phyloP scores from a whole-genome alignment of 1,139 yeast species.

The Kodamaea suecica region DNA sequence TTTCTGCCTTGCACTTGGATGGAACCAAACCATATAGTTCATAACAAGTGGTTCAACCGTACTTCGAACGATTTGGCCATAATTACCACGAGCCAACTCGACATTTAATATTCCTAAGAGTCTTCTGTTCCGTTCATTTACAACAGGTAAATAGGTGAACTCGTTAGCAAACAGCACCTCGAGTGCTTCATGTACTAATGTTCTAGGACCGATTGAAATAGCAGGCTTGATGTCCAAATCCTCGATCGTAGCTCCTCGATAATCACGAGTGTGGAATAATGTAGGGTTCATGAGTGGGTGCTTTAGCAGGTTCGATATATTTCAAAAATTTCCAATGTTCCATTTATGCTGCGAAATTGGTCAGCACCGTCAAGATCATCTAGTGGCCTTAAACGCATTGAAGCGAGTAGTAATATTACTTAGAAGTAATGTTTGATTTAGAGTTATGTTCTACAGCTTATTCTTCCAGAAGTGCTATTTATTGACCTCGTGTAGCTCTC shows the following conservation, averaged over 20 bases:
- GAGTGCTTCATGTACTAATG: conserved; percentile 46
- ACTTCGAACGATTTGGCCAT: conserved; percentile 22
- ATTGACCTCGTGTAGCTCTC: too few species aligned
- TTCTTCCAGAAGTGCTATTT: too few species aligned
- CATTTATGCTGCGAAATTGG: too few species aligned
- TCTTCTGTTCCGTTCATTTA: conserved; percentile 47
- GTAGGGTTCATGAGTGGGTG: conserved; percentile 10
- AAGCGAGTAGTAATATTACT: too few species aligned
- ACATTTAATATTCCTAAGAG: conserved; percentile 57
- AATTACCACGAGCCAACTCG: conserved; percentile 35
- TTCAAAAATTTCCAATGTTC: not conserved
- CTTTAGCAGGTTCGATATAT: too few species aligned
- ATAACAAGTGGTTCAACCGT: conserved; percentile 31
- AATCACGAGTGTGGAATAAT: conserved; percentile 36
- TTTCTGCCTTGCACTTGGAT: conserved; percentile 33
- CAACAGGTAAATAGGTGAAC: conserved; percentile 57
- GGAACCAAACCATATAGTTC: conserved; percentile 46
- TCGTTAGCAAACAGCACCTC: conserved; percentile 55
- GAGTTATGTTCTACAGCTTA: too few species aligned
- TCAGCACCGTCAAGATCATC: too few species aligned
- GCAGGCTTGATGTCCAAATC: conserved; percentile 64
- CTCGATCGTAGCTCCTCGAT: conserved; percentile 56
- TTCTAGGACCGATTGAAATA: conserved; percentile 51
- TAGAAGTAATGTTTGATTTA: too few species aligned
- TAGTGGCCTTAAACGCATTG: too few species aligned